Evolutionary conservation across 345 rosid genomes (phyloP).

Genomic region (Rubroshorea leprosula): DNA sequence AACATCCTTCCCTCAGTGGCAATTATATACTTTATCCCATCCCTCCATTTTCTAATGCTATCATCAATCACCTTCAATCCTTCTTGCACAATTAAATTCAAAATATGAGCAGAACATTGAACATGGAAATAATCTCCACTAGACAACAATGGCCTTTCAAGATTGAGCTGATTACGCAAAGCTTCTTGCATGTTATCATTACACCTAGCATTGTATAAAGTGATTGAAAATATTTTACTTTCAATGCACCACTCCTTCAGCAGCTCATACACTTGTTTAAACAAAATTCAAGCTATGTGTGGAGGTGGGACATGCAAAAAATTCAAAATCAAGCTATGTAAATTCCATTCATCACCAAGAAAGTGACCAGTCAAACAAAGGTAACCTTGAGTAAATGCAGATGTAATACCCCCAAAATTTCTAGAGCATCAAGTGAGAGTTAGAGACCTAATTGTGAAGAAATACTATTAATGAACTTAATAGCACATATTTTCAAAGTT

Average conservation of each 20-base stretch:
- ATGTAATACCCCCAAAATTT: no score
- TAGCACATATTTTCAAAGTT: no score
- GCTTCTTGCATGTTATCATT: background rate
- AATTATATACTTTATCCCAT: background rate
- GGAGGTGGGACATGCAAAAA: background rate
- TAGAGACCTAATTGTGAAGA: no score
- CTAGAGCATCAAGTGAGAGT: no score
- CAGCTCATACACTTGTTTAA: background rate
- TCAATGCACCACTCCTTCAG: background rate
- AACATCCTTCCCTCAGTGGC: background rate
- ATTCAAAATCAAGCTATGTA: background rate
- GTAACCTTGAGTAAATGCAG: background rate
- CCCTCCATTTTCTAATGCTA: background rate
- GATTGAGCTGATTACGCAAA: no score
- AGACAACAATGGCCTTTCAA: background rate
- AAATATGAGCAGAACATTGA: background rate
- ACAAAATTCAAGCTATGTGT: background rate
- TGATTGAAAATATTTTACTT: background rate
- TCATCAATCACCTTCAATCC: background rate
- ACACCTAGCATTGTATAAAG: slow-evolving; percentile 2
- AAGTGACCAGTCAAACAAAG: slow-evolving; percentile 10
- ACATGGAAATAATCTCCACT: background rate
- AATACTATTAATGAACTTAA: no score
- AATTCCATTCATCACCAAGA: background rate
- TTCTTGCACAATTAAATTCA: background rate